A percentile compares a stretch with the other conserved stretches of the same genome.
Conservation (phyloP, 192 early-diverging fungal species). For the Mortierella claussenii region DNA sequence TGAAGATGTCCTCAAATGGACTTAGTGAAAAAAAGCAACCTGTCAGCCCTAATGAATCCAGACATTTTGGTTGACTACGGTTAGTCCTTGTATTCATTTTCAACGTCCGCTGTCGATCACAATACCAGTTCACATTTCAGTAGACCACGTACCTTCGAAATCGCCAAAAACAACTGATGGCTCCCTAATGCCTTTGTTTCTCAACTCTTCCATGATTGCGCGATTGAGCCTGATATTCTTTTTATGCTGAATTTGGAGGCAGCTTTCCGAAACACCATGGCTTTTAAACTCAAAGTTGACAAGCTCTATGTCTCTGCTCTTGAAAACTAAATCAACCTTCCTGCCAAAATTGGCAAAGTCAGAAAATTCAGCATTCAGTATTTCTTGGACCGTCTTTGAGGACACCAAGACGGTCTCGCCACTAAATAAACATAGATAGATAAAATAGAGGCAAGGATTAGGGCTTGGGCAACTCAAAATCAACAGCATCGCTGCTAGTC, state of each 20-base stretch:
- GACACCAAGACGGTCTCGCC: background rate
- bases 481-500: background rate
- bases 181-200: background rate
- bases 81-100: background rate
- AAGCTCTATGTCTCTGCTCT: no score
- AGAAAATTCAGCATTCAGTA: background rate
- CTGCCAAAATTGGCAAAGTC: background rate
- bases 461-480: background rate
- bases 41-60: no score
- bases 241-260: conserved; percentile 1
- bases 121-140: conserved; percentile 5
- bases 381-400: background rate
- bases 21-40: no score
- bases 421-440: conserved; percentile 3
- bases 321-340: no score
- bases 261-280: background rate
- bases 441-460: background rate
- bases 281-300: background rate
- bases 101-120: background rate
- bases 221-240: conserved; percentile 8
- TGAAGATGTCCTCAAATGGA: no score
- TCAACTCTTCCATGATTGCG: conserved; percentile 5
- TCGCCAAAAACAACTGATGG: conserved; percentile 1
- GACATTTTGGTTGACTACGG: no score
- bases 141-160: conserved; percentile 10